phyloP scores from a whole-genome alignment of 73 alveolate species.

The Uronychia binucleata region DNA sequence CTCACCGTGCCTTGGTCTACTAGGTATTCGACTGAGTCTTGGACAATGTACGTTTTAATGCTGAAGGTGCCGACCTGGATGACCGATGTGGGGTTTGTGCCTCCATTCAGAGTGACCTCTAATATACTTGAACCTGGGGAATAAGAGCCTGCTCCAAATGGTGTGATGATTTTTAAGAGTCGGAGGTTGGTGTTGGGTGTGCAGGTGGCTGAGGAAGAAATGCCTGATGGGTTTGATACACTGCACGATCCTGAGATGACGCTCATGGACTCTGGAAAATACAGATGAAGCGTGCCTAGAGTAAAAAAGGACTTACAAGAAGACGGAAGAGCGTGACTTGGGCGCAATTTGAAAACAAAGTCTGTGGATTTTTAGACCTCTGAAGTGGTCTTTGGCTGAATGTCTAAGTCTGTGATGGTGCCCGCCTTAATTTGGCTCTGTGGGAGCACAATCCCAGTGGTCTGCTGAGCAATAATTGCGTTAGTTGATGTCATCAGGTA shows the following conservation, averaged over 20 bases:
- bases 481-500: neutral
- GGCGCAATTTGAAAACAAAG: neutral
- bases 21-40: constrained; percentile 2
- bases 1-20: constrained; percentile 5
- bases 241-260: neutral
- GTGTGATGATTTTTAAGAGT: neutral
- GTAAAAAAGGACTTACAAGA: neutral
- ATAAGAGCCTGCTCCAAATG: neutral
- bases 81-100: too few species aligned
- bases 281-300: neutral
- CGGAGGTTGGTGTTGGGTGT: neutral
- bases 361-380: neutral
- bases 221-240: neutral
- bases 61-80: constrained; percentile 21
- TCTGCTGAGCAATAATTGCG: neutral
- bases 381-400: neutral
- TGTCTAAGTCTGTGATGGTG: neutral
- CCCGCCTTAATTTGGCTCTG: neutral
- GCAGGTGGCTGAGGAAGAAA: neutral
- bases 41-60: constrained; percentile 1
- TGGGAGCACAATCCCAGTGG: neutral
- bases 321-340: neutral
- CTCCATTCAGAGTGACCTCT: too few species aligned
- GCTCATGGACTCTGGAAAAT: neutral
- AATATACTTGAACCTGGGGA: too few species aligned